phyloP scores from a whole-genome alignment of 2,329 filamentous ascomycete species.

The Diplodia scrobiculata region DNA sequence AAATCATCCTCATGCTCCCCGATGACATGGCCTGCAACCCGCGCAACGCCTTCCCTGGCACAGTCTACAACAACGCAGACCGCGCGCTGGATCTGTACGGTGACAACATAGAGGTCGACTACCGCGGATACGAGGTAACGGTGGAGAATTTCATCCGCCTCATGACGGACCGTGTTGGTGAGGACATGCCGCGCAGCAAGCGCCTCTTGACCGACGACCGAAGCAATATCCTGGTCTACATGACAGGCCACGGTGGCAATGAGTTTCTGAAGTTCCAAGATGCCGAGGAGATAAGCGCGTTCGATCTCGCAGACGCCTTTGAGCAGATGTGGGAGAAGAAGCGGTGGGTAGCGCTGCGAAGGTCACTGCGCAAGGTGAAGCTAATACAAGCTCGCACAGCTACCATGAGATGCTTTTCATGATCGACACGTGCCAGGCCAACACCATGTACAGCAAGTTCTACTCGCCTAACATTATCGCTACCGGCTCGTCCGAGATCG shows the following conservation, averaged over 20 bases:
- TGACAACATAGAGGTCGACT: constrained; percentile 98
- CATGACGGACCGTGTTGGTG: constrained; percentile 88
- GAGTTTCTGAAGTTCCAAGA: constrained; percentile 99
- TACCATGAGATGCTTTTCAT: constrained; percentile 99
- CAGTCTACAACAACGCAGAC: constrained; percentile 97
- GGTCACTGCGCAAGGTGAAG: background rate
- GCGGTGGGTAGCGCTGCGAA: constrained; percentile 56
- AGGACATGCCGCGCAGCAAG: constrained; percentile 94
- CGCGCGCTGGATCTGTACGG: constrained; percentile 94
- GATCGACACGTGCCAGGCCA: constrained; percentile 99
- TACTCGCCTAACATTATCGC: constrained; percentile 98
- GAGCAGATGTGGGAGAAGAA: constrained; percentile 99
- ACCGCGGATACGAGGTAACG: constrained; percentile 95
- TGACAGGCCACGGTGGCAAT: constrained; percentile 97
- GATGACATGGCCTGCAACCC: constrained; percentile 99
- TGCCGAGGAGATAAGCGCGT: constrained; percentile 93
- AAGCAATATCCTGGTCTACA: constrained; percentile 97
- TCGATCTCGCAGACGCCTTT: constrained; percentile 94
- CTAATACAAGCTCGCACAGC: constrained; percentile 45
- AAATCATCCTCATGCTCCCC: constrained; percentile 99
- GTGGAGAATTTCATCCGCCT: constrained; percentile 98
- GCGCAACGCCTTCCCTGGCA: constrained; percentile 94
- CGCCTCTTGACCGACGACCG: constrained; percentile 89
- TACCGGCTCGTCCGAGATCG: constrained; percentile 92
- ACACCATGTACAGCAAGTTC: constrained; percentile 98